Conservation (phyloP, 2,329 filamentous ascomycete genomes). For the Fusarium buharicum region DNA sequence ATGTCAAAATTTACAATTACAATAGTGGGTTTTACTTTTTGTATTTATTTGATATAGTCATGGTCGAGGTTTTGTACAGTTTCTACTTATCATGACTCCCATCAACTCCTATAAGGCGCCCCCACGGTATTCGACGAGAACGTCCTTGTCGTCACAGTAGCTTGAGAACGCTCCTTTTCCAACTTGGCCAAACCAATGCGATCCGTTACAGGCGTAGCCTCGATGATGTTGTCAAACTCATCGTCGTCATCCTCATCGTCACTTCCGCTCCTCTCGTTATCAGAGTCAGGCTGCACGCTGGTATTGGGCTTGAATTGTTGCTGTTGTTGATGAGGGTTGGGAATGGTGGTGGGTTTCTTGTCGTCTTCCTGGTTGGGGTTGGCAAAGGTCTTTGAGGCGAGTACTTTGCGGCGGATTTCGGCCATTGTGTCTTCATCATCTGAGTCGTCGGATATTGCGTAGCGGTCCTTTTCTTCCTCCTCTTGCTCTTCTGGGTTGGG, state of each 20-base stretch:
- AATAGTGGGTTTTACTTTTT: not conserved
- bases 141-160: constrained; percentile 60
- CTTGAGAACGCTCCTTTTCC: constrained; percentile 64
- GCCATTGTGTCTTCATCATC: constrained; percentile 91
- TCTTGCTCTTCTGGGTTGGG: constrained; percentile 53
- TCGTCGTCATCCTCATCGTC: constrained; percentile 67
- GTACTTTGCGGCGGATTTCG: constrained; percentile 87
- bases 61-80: not conserved
- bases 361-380: constrained; percentile 52
- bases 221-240: constrained; percentile 92
- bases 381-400: constrained; percentile 89
- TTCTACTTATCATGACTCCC: not conserved
- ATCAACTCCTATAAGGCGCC: constrained; percentile 60
- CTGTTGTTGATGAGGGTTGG: constrained; percentile 59
- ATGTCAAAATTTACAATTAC: not conserved
- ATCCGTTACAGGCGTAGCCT: constrained; percentile 89
- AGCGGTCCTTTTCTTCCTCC: constrained; percentile 70
- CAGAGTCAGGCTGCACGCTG: constrained; percentile 77
- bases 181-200: constrained; percentile 73
- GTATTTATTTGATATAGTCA: not conserved
- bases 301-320: constrained; percentile 66
- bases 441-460: constrained; percentile 79
- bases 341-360: constrained; percentile 72
- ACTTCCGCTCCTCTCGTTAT: constrained; percentile 60
- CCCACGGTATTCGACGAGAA: constrained; percentile 62